Evolutionary conservation across 2,329 filamentous ascomycete genomes (phyloP).

Genomic region (Phaeoacremonium minimum): DNA sequence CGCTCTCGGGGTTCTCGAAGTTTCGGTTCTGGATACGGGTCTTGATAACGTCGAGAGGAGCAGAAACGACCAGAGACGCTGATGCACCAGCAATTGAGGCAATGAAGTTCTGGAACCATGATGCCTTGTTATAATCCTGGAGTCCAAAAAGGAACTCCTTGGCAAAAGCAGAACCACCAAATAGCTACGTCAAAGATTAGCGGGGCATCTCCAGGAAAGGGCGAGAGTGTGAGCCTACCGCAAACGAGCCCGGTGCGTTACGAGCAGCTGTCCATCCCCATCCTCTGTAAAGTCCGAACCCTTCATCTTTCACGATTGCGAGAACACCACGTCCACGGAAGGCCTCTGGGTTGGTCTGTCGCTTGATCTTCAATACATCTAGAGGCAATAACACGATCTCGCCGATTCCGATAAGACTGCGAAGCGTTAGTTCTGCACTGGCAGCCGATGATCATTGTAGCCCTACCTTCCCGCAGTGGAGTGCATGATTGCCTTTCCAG

Average conservation of each 20-base stretch:
- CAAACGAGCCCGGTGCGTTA: slow-evolving; percentile 95
- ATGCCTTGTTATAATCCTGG: slow-evolving; percentile 89
- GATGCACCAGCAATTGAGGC: slow-evolving; percentile 94
- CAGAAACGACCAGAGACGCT: slow-evolving; percentile 93
- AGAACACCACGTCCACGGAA: slow-evolving; percentile 92
- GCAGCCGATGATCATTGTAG: not conserved
- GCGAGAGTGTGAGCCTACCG: too few species aligned
- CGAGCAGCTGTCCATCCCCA: slow-evolving; percentile 97
- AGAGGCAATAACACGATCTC: slow-evolving; percentile 94
- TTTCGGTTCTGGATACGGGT: slow-evolving; percentile 97
- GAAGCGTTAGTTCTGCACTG: slow-evolving; percentile 1
- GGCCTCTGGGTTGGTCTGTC: slow-evolving; percentile 97
- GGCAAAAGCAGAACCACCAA: slow-evolving; percentile 93
- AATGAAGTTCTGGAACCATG: slow-evolving; percentile 95
- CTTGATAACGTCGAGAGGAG: slow-evolving; percentile 95
- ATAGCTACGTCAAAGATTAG: slow-evolving; percentile 69
- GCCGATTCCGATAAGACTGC: slow-evolving; percentile 88
- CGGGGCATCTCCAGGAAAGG: too few species aligned
- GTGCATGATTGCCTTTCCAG: slow-evolving; percentile 96
- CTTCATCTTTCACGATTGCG: slow-evolving; percentile 87
- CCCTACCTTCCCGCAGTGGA: slow-evolving; percentile 84
- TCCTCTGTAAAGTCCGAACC: slow-evolving; percentile 90
- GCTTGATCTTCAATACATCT: slow-evolving; percentile 98
- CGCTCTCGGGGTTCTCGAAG: slow-evolving; percentile 95
- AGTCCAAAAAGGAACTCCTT: slow-evolving; percentile 94